Percentiles rank a stretch among this genome's conserved stretches.
Conservation (phyloP, 2,329 filamentous ascomycete species). For the Nothophaeocryptopus gaeumannii region DNA sequence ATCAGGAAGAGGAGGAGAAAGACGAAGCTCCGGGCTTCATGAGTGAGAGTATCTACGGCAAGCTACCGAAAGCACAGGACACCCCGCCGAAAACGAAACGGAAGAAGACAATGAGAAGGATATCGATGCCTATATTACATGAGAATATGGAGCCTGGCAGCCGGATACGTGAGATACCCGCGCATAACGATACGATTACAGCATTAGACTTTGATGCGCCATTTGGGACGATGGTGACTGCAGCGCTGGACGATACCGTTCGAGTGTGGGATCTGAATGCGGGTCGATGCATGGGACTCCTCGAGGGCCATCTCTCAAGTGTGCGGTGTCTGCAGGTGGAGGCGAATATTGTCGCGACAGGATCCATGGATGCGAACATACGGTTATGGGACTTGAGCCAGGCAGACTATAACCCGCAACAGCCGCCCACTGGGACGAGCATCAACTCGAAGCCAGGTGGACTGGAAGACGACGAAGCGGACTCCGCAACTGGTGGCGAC, state of each 20-base stretch:
- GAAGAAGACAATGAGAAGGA: conserved; percentile 59
- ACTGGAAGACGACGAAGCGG: conserved; percentile 44
- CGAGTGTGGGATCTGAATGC: conserved; percentile 95
- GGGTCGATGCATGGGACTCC: conserved; percentile 82
- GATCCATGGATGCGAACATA: conserved; percentile 91
- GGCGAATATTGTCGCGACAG: conserved; percentile 91
- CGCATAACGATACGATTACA: conserved; percentile 83
- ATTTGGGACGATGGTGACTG: conserved; percentile 90
- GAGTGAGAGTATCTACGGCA: conserved; percentile 97
- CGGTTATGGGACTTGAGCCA: conserved; percentile 91
- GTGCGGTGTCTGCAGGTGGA: conserved; percentile 90
- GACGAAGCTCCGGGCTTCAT: conserved; percentile 68
- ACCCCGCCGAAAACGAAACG: conserved; percentile 49
- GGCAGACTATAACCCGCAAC: conserved; percentile 71
- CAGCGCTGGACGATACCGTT: conserved; percentile 88
- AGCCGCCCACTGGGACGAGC: conserved; percentile 49
- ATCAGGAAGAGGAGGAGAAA: conserved; percentile 45
- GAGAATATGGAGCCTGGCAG: conserved; percentile 92
- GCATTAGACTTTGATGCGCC: conserved; percentile 95
- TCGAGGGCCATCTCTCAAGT: conserved; percentile 93
- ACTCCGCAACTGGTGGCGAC: conserved; percentile 23
- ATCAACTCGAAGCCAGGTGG: conserved; percentile 46
- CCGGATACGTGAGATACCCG: conserved; percentile 80
- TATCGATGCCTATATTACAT: conserved; percentile 91
- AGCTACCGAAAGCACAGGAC: conserved; percentile 61